Conservation (phyloP, 148 eudicot genomes). For the Heliamphora exappendiculata region DNA sequence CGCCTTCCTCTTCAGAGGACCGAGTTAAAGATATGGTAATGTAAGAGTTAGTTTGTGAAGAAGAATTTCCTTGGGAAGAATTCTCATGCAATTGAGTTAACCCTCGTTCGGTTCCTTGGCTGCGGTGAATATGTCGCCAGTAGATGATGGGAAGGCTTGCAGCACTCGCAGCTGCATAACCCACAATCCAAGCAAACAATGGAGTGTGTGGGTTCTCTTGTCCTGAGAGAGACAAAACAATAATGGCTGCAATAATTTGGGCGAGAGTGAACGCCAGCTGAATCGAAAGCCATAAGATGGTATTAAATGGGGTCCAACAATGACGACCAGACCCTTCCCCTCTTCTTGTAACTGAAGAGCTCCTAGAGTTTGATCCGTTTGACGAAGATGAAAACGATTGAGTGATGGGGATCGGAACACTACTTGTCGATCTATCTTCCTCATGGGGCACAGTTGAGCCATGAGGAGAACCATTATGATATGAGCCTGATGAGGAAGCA, state of each 20-base stretch:
- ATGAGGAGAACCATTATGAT: slow-evolving; percentile 25
- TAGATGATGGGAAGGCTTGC: slow-evolving; percentile 58
- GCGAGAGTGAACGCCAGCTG: slow-evolving; percentile 51
- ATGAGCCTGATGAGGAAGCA: slow-evolving; percentile 38
- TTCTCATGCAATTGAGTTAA: slow-evolving; percentile 30
- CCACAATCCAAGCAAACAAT: slow-evolving; percentile 71
- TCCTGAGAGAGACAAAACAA: slow-evolving; percentile 50
- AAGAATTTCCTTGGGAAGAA: slow-evolving; percentile 30
- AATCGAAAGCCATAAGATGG: slow-evolving; percentile 58
- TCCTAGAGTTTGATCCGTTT: slow-evolving; percentile 28
- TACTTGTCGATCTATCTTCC: slow-evolving; percentile 32
- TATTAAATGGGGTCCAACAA: slow-evolving; percentile 65
- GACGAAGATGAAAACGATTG: slow-evolving; percentile 32
- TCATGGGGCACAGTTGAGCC: slow-evolving; percentile 16
- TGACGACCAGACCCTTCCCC: slow-evolving; percentile 48
- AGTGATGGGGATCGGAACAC: slow-evolving; percentile 23
- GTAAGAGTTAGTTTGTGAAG: slow-evolving; percentile 46
- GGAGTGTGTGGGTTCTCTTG: slow-evolving; percentile 68
- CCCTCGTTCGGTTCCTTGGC: slow-evolving; percentile 35
- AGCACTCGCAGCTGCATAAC: slow-evolving; percentile 59
- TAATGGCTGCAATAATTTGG: slow-evolving; percentile 55
- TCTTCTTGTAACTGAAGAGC: slow-evolving; percentile 42
- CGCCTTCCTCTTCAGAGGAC: slow-evolving; percentile 47
- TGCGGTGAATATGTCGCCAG: slow-evolving; percentile 58
- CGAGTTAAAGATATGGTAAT: slow-evolving; percentile 47